Percentiles rank a stretch among this genome's conserved stretches.
Conservation (phyloP, 352 stramenopile species). For the Pythium rishiriense region DNA sequence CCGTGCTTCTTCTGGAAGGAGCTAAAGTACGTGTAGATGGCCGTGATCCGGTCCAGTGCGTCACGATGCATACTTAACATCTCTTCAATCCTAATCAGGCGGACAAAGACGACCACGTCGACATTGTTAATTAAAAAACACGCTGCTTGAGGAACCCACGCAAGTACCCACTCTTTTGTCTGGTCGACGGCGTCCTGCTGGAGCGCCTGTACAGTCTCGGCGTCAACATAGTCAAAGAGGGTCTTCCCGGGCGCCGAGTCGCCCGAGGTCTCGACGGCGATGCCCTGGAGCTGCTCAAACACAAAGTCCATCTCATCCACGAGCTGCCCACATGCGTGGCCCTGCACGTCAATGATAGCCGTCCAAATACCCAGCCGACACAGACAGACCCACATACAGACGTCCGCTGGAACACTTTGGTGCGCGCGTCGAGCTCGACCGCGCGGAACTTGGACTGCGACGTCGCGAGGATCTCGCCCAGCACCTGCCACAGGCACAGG, state of each 20-base stretch:
- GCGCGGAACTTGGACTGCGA: slow-evolving; percentile 57
- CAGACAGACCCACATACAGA: slow-evolving; percentile 30
- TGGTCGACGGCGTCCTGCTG: slow-evolving; percentile 77
- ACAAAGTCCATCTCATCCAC: slow-evolving; percentile 73
- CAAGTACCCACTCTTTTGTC: slow-evolving; percentile 48
- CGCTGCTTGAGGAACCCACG: neutral
- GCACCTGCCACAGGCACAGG: slow-evolving; percentile 43
- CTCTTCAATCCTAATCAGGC: slow-evolving; percentile 69
- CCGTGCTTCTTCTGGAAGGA: slow-evolving; percentile 52
- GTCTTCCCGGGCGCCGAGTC: slow-evolving; percentile 54
- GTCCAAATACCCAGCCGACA: no score
- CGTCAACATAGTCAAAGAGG: slow-evolving; percentile 84
- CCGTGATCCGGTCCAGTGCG: slow-evolving; percentile 54
- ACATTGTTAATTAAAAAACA: neutral
- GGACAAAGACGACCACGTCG: no score
- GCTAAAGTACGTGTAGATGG: slow-evolving; percentile 65
- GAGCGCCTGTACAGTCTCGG: slow-evolving; percentile 74
- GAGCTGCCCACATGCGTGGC: slow-evolving; percentile 34
- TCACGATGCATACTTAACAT: slow-evolving; percentile 59
- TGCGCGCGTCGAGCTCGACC: slow-evolving; percentile 41
- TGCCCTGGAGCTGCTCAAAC: slow-evolving; percentile 62
- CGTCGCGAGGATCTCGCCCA: slow-evolving; percentile 63
- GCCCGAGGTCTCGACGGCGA: slow-evolving; percentile 40
- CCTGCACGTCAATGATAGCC: neutral
- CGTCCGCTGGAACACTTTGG: slow-evolving; percentile 59